Percentiles rank a stretch among this genome's conserved stretches.
These are phyloP conservation scores for Mrakiaceae sp. DNA, from an alignment of 1,284 basidiomycete species.

Conservation along the genomic window DNA sequence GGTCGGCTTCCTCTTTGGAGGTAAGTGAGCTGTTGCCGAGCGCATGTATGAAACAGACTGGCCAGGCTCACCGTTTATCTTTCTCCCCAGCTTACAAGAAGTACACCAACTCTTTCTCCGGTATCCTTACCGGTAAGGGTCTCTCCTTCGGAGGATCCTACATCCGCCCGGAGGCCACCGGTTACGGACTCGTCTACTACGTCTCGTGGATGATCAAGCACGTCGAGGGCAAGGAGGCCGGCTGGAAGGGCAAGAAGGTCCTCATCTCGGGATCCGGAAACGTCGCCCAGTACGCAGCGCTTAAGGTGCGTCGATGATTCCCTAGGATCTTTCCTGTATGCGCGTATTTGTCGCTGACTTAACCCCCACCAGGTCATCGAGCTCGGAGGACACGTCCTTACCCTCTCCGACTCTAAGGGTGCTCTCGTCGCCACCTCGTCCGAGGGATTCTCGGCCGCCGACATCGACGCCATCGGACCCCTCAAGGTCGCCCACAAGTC, in stretches of 20 bases:
- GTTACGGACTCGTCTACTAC: constrained; percentile 69
- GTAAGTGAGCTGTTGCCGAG: background rate
- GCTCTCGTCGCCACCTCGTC: constrained; percentile 47
- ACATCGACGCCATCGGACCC: constrained; percentile 47
- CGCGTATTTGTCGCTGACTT: too few relatives aligned
- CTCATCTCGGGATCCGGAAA: constrained; percentile 64
- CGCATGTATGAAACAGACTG: constrained; percentile 7
- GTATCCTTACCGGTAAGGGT: constrained; percentile 69
- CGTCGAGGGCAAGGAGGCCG: constrained; percentile 35
- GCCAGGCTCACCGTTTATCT: background rate
- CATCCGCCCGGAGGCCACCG: constrained; percentile 47
- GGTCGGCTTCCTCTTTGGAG: constrained; percentile 56
- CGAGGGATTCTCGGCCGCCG: constrained; percentile 49
- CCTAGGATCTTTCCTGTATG: too few relatives aligned
- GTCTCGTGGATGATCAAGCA: constrained; percentile 44
- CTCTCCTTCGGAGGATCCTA: constrained; percentile 58
- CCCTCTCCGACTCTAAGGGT: constrained; percentile 70
- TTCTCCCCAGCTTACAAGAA: constrained; percentile 22
- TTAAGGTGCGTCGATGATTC: constrained; percentile 39
- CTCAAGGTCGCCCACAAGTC: constrained; percentile 45
- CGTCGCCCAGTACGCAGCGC: constrained; percentile 64
- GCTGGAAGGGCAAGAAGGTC: constrained; percentile 47
- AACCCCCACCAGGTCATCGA: constrained; percentile 43
- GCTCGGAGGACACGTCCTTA: constrained; percentile 60
- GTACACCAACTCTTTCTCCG: constrained; percentile 61